These are phyloP conservation scores for Cardamine occulta DNA, from an alignment of 345 rosid species.

Conservation along the genomic window DNA sequence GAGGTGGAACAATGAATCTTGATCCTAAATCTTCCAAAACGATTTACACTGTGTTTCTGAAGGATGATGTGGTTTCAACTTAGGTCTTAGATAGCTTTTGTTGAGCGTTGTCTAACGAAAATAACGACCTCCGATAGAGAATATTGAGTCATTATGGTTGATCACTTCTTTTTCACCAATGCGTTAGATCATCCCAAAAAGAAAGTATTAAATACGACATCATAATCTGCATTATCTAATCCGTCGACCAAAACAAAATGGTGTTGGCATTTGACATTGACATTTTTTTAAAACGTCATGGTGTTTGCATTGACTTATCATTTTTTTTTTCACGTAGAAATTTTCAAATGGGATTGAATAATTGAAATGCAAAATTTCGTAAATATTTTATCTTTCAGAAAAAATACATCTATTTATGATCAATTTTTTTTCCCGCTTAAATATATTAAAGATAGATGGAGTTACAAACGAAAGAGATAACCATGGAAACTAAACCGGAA, in stretches of 20 bases:
- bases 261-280: constrained; percentile 7
- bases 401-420: background rate
- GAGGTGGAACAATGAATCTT: background rate
- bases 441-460: too few species aligned
- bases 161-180: background rate
- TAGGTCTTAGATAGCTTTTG: background rate
- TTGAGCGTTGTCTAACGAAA: background rate
- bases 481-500: too few species aligned
- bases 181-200: background rate
- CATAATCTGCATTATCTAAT: background rate
- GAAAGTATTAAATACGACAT: background rate
- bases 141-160: too few species aligned
- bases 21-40: background rate
- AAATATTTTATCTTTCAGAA: background rate
- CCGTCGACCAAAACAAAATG: background rate
- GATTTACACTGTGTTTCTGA: too few species aligned
- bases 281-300: background rate
- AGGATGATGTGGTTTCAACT: too few species aligned
- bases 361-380: background rate
- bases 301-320: background rate
- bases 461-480: too few species aligned
- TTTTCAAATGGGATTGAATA: background rate
- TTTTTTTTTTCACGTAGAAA: background rate
- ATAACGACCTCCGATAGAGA: too few species aligned
- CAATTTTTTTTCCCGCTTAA: too few species aligned